Conservation (phyloP, 257 asterid species). For the Rehmannia glutinosa region DNA sequence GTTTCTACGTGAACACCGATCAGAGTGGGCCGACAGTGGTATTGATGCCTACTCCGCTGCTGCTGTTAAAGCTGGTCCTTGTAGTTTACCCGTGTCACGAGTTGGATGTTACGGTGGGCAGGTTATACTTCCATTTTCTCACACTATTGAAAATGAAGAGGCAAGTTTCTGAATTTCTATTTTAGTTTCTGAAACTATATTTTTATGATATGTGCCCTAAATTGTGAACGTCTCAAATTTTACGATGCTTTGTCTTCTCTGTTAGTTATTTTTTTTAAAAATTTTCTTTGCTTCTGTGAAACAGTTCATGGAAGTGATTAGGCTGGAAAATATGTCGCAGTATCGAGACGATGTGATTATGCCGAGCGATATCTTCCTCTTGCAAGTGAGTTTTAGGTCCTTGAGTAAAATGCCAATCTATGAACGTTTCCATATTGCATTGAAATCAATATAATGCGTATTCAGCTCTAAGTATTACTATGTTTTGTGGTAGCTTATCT, state of each 20-base stretch:
- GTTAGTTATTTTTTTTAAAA: background rate
- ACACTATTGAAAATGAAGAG: constrained; percentile 97
- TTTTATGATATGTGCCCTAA: background rate
- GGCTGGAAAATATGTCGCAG: constrained; percentile 79
- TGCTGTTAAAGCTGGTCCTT: constrained; percentile 83
- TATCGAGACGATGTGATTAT: constrained; percentile 68
- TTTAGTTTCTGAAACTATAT: background rate
- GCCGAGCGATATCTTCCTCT: constrained; percentile 85
- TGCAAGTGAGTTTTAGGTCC: constrained; percentile 58
- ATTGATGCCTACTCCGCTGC: constrained; percentile 88
- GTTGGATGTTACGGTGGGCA: constrained; percentile 87
- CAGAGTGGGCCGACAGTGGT: constrained; percentile 98
- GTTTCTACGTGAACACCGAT: constrained; percentile 90
- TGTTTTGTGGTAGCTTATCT: background rate
- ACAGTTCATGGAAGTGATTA: constrained; percentile 97
- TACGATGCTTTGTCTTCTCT: background rate
- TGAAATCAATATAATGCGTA: no score
- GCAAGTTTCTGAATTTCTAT: constrained; percentile 25
- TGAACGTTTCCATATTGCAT: no score
- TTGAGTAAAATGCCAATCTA: no score
- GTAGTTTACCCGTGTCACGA: constrained; percentile 64
- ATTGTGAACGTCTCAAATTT: background rate
- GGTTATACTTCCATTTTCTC: constrained; percentile 94
- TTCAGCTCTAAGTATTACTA: background rate
- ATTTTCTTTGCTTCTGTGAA: background rate